Evolutionary conservation across 139 green algal species (phyloP), one percentile per base, ranked within the genome.

Genomic region (Axilococcus clingmanii): DNA sequence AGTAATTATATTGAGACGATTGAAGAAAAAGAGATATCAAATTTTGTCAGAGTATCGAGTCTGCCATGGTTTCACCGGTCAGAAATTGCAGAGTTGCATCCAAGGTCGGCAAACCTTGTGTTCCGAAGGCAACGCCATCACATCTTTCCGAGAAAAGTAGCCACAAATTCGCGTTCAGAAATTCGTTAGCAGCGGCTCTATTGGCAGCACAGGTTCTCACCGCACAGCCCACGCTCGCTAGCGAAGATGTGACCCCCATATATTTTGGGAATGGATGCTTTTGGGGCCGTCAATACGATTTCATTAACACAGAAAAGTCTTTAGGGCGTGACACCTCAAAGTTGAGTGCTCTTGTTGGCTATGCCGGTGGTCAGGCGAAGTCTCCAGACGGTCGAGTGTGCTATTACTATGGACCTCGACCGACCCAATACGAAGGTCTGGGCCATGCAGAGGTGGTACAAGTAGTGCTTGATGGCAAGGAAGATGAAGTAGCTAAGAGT

Each of bases 391-490:
- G 65, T 6, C 65, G 69, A 29, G 77, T 86, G 1, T 92, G 83
- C 64, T 92, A 92, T 59, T 86, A 88, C 68, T 77, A 80, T 24
- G 29, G 48, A 1, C 17, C 32, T n/a, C 15, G 15, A 1, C 57
- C 73, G 30, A 75, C 68, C 15, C 63, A 83, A 12, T 92, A 92
- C 31, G 81, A 92, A 67, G 35, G 62, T 31, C 69, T 87, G 45
- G 80, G 78, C 2, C 75, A 85, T 56, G 74, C 77, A 16, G 77
- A 86, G 68, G 66, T 82, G 24, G 79, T 88, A 34, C 33, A 51
- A 28, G 61, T 89, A 58, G 72, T 76, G 6, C 37, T 86, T 28
- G 43, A 23, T 30, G 33, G 52, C 0, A 41, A 51, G 22, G 34
- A 40, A 7, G 31, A 27, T 31, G 42, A 40, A 24, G 45, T 40